Conservation (phyloP, 495 filamentous ascomycete genomes). For the Amorphotheca resinae region DNA sequence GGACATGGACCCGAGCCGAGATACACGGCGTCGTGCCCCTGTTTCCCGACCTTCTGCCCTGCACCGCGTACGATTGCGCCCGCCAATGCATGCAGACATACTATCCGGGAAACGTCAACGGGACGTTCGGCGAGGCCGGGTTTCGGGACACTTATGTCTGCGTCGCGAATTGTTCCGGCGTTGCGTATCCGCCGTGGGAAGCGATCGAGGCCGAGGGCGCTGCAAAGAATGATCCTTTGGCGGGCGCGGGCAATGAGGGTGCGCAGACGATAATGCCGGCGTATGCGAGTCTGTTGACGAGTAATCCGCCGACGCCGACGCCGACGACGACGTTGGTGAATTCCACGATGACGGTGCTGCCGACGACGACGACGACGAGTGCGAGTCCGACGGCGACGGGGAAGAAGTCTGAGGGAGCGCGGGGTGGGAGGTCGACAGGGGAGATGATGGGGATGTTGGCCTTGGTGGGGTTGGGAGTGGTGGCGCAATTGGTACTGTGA, state of each 20-base stretch:
- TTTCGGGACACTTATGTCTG: conserved; percentile 8
- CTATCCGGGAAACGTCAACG: conserved; percentile 11
- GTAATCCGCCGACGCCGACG: neutral
- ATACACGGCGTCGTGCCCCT: conserved; percentile 12
- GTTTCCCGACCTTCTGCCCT: conserved; percentile 15
- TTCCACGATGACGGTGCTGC: neutral
- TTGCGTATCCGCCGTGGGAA: neutral
- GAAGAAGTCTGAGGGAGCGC: neutral
- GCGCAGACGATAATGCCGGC: neutral
- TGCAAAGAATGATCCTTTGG: neutral
- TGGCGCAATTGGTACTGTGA: too few species aligned
- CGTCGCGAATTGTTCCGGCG: conserved; percentile 15
- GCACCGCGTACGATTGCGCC: conserved; percentile 17
- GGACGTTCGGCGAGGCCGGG: conserved; percentile 4
- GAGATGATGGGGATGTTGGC: too few species aligned
- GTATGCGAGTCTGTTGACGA: neutral
- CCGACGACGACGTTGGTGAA: neutral
- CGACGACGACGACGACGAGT: neutral
- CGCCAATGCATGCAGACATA: conserved; percentile 12
- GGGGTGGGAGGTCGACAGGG: neutral
- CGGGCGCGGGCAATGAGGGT: neutral
- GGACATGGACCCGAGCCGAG: conserved; percentile 14
- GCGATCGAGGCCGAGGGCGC: neutral
- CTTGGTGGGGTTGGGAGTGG: too few species aligned
- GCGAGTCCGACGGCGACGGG: neutral